A percentile compares a stretch with the other conserved stretches of the same genome.
phyloP scores from a whole-genome alignment of 2,329 filamentous ascomycete genomes.

The Aspergillus oerlinghausenensis region DNA sequence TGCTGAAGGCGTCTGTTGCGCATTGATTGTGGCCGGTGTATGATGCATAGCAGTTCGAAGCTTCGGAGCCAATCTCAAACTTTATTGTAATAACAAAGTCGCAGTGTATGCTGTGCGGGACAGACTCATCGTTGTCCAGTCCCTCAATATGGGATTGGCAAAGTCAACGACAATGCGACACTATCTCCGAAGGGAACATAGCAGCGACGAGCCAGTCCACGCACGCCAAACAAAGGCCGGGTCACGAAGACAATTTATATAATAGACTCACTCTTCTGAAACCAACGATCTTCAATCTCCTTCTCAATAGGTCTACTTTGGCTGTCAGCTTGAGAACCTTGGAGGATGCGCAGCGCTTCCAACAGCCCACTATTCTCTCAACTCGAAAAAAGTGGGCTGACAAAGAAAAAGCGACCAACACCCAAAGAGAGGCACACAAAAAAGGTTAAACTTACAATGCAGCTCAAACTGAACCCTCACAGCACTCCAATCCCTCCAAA shows the following conservation, averaged over 20 bases:
- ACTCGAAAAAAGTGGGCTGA: constrained; percentile 22
- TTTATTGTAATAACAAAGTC: not conserved
- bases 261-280: constrained; percentile 27
- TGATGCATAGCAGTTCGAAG: not conserved
- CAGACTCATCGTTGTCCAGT: not conserved
- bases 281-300: constrained; percentile 21
- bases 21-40: not conserved
- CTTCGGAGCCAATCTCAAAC: not conserved
- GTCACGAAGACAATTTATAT: constrained; percentile 2
- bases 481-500: constrained; percentile 24
- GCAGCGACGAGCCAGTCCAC: not conserved
- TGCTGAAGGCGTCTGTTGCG: not conserved
- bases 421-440: constrained; percentile 7
- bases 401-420: constrained; percentile 15
- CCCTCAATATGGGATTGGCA: not conserved
- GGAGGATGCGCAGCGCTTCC: constrained; percentile 22
- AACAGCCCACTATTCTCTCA: constrained; percentile 24
- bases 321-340: constrained; percentile 27
- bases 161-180: not conserved
- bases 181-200: not conserved
- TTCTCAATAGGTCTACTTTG: constrained; percentile 18
- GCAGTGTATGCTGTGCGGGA: not conserved
- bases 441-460: constrained; percentile 11
- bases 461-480: constrained; percentile 15
- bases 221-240: not conserved